Base-by-base conservation (phyloP, 768 basidiomycete genomes). In the Zangia roseola region DNA sequence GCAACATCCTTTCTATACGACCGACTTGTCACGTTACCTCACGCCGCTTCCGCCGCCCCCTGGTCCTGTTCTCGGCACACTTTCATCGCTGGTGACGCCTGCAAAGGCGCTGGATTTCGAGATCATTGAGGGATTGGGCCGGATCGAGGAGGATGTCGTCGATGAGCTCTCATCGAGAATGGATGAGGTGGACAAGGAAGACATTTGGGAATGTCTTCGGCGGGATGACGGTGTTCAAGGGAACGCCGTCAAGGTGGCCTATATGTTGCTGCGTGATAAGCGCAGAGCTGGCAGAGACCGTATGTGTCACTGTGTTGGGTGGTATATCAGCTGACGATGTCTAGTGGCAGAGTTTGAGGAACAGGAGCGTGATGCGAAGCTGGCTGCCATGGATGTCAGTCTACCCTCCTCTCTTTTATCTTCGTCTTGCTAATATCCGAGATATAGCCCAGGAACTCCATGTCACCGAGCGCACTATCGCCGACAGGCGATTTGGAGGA, bases 171-270 rank as follows among this genome's bases (percentile, higher is more conserved):
- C 84, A 12, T 63, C 69, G 16, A 77, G 83, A 49, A 85, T 98
- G 74, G 69, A 78, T 0, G 86, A 83, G 1, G 84, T 94, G 10
- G 80, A 81, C 50, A 82, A 83, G 68, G 87, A 92, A 2, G 91
- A 94, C 54, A 81, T 98, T 4, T 92, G 90, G 91, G 84, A 87
- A 40, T 86, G 86, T 61, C 69, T 97, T 53, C 79, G 87, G 51
- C 72, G 83, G 56, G 86, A 94, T 44, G 92, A 94, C 54, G 93
- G 90, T 0, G 76, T 82, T 35, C 84, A 86, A 52, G 91, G 94
- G 33, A 97, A 97, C 64, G 86, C 91, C 45, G 87, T 98, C 64
- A 94, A 97, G 70, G 94, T 99, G 7, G 94, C 95, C 0, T 99
- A 98, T 69, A 84, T 94, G 81, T 75, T 99, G 5, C 74, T 97